Evolutionary conservation across 495 filamentous ascomycete genomes (phyloP).

Genomic region (Hypoxylon fuscum): DNA sequence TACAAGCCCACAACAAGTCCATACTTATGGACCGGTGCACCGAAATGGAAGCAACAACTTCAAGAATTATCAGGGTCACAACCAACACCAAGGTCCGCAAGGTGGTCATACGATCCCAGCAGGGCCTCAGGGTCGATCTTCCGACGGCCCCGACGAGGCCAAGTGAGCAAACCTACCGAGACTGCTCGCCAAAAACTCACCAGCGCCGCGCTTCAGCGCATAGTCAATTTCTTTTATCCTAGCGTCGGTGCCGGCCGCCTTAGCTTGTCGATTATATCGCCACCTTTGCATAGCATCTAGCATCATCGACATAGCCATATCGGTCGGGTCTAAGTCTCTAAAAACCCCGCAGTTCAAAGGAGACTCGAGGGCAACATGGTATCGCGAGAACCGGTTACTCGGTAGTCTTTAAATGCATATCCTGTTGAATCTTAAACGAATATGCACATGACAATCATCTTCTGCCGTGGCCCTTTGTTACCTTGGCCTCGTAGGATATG

Average conservation of each 20-base stretch:
- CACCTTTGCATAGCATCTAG: constrained; percentile 31
- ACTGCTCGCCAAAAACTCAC: constrained; percentile 36
- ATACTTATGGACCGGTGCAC: constrained; percentile 69
- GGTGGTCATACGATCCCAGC: constrained; percentile 38
- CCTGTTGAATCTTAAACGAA: constrained; percentile 42
- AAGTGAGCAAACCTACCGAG: constrained; percentile 39
- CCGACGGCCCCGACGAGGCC: constrained; percentile 47
- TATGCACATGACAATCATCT: constrained; percentile 40
- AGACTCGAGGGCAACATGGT: constrained; percentile 26
- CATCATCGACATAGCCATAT: constrained; percentile 22
- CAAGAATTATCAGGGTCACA: constrained; percentile 58
- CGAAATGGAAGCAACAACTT: constrained; percentile 65
- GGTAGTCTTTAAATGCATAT: constrained; percentile 28
- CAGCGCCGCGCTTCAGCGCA: constrained; percentile 45
- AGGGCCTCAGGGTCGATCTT: constrained; percentile 41
- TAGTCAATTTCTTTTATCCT: constrained; percentile 40
- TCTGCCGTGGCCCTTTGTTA: constrained; percentile 36
- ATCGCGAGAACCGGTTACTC: constrained; percentile 26
- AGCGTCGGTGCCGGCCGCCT: constrained; percentile 27
- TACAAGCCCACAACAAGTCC: constrained; percentile 69
- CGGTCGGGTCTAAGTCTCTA: constrained; percentile 18
- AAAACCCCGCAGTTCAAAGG: constrained; percentile 16
- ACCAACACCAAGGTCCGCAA: constrained; percentile 52
- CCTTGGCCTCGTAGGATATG: constrained; percentile 47
- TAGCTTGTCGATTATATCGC: constrained; percentile 22